Conservation (phyloP, 768 basidiomycete genomes). For the Serpula lacrymans region DNA sequence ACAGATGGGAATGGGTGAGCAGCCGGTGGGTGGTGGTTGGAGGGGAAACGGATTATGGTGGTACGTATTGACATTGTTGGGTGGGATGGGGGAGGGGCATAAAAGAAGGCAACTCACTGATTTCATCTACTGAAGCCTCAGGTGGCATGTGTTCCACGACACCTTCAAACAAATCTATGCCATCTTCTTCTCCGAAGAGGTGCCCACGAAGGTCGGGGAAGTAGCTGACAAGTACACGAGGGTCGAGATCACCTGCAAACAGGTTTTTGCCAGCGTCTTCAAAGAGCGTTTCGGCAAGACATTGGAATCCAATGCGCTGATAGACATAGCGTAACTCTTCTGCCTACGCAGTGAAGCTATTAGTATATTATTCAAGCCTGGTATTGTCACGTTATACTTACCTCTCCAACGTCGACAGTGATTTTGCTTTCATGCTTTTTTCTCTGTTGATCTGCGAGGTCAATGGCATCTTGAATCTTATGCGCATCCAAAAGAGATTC, state of each 20-base stretch:
- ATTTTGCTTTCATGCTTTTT: conserved; percentile 52
- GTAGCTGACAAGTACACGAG: conserved; percentile 75
- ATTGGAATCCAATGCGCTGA: conserved; percentile 78
- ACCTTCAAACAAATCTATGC: conserved; percentile 71
- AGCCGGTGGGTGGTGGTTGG: conserved; percentile 26
- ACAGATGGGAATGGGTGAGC: conserved; percentile 23
- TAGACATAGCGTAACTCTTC: conserved; percentile 78
- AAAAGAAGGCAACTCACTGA: conserved; percentile 62
- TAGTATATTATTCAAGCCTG: background rate
- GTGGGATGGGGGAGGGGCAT: conserved; percentile 17
- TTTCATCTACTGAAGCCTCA: conserved; percentile 72
- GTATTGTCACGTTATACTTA: conserved; percentile 21
- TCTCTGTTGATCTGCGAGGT: conserved; percentile 57
- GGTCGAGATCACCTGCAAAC: conserved; percentile 79
- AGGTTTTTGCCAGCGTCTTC: conserved; percentile 79
- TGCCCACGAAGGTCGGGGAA: conserved; percentile 73
- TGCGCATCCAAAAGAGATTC: conserved; percentile 66
- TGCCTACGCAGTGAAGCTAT: conserved; percentile 32
- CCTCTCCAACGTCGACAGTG: conserved; percentile 56
- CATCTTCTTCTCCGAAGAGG: conserved; percentile 52
- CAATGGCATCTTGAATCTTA: conserved; percentile 59
- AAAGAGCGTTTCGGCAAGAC: conserved; percentile 76
- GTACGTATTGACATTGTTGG: conserved; percentile 18
- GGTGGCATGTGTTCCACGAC: conserved; percentile 67
- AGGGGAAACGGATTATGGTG: conserved; percentile 16